Conservation (phyloP, 495 filamentous ascomycete species). For the Terfezia claveryi region DNA sequence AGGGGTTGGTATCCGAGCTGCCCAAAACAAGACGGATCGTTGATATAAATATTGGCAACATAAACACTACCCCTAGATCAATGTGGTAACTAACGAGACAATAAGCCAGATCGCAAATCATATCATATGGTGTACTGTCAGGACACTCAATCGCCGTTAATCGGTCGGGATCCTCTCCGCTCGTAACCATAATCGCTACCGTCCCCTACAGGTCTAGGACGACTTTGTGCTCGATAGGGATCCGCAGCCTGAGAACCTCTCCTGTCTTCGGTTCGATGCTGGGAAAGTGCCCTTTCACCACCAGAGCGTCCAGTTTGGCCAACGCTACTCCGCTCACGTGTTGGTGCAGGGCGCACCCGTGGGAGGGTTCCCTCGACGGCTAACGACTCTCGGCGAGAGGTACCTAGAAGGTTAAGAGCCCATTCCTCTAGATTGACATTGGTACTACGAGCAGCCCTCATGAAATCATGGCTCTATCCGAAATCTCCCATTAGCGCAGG, state of each 20-base stretch:
- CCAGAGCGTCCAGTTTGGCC: background rate
- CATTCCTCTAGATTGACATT: constrained; percentile 19
- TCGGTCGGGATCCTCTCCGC: background rate
- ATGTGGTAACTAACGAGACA: background rate
- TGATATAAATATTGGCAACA: too few species aligned
- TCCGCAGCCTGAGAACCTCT: background rate
- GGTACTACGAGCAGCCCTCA: constrained; percentile 17
- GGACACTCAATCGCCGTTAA: background rate
- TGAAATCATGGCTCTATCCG: constrained; percentile 15
- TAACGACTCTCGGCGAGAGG: background rate
- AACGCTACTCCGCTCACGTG: background rate
- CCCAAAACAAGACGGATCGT: too few species aligned
- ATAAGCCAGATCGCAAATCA: background rate
- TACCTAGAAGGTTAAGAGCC: constrained; percentile 15
- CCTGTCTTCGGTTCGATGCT: background rate
- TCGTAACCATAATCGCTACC: background rate
- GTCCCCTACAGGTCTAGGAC: too few species aligned
- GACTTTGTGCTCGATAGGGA: too few species aligned
- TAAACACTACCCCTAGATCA: background rate
- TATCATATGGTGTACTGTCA: too few species aligned
- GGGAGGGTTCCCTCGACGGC: background rate
- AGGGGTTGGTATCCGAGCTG: too few species aligned
- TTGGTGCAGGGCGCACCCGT: background rate
- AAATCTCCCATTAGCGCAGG: too few species aligned
- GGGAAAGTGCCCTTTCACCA: background rate